Base-by-base conservation (phyloP, 345 rosid species). In the Aquilaria sinensis region DNA sequence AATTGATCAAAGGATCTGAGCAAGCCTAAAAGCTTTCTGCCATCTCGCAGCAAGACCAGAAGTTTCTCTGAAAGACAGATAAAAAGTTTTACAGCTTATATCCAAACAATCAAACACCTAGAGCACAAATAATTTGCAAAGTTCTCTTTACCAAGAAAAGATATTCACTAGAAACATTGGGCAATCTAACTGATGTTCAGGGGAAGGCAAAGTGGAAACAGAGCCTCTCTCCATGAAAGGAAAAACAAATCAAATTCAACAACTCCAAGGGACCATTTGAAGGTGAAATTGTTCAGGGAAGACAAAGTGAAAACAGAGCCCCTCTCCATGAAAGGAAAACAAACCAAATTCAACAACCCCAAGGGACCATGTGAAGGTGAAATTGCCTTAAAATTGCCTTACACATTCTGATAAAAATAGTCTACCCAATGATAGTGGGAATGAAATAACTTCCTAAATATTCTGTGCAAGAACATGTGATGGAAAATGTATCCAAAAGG, bases 1-100 rank as follows among this genome's bases (percentile, higher is more conserved):
- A 90, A 93, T 81, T 88, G 97, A 68, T 93, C 98, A 74, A 93
- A 93, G 41, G 98, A 93, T n/a, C 98, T 92, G 45, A 93, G 92
- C 73, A 80, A 75, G 51, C 98, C 98, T 80, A 93, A 56, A 58
- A 90, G 88, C 78, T 90, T 90, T 64, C 98, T 68, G 9, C 90
- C 90, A 81, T 90, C 98, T 64, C 97, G 78, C 60, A 93, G 82
- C 70, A 90, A 73, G 63, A 93, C 86, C 57, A 93, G 85, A 66
- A 93, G 93, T 75, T 93, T 93, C 77, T 81, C 96, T 93, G 85
- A 60, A 32, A 30, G 51, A 41, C 13, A 59, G 0, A 61, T 52
- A 30, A 49, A 58, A 74, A 30, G 12, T 10, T 14, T 34, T 10
- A 37, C 34, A 33, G 6, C 52, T 46, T 4, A 34, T 10, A 32